These are phyloP conservation scores for Stephanodiscus minutulus DNA, from an alignment of 108 stramenopile genomes.

Conservation along the genomic window DNA sequence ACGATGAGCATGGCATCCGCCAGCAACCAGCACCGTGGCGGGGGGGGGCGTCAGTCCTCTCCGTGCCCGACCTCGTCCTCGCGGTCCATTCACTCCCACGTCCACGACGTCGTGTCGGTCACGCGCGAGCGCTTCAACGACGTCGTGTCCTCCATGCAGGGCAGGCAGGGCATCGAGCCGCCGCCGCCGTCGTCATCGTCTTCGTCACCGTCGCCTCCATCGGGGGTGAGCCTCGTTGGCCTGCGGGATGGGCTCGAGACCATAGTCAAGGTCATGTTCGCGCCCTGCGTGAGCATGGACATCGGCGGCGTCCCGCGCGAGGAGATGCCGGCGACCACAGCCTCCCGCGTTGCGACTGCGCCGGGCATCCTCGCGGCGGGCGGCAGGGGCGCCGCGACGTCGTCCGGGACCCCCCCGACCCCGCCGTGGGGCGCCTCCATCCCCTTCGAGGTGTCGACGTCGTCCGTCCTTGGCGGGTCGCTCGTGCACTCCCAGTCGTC, in stretches of 20 bases:
- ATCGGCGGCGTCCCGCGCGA: slow-evolving; percentile 34
- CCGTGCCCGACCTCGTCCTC: not conserved
- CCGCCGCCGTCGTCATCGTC: not conserved
- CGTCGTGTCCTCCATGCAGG: not conserved
- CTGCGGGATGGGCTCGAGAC: slow-evolving; percentile 25
- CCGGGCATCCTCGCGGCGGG: not conserved
- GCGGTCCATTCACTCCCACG: not conserved
- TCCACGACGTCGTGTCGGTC: slow-evolving; percentile 1
- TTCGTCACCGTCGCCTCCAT: not conserved
- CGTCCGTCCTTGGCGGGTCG: slow-evolving; percentile 10
- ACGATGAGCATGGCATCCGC: not conserved
- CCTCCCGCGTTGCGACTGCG: not conserved
- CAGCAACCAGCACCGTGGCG: not conserved
- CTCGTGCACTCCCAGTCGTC: not conserved
- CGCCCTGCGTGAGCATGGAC: slow-evolving; percentile 24
- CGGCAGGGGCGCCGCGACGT: not conserved
- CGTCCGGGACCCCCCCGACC: not conserved
- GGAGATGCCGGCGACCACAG: slow-evolving; percentile 9
- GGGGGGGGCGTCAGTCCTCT: not conserved
- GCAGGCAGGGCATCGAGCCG: not conserved
- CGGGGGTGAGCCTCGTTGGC: not conserved
- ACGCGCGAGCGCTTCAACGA: not conserved
- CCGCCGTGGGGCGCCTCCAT: slow-evolving; percentile 13
- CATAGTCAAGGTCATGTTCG: slow-evolving; percentile 35
- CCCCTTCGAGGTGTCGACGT: slow-evolving; percentile 31